Evolutionary conservation across 2,329 filamentous ascomycete genomes (phyloP).

Genomic region (Alternaria novae-zelandiae): DNA sequence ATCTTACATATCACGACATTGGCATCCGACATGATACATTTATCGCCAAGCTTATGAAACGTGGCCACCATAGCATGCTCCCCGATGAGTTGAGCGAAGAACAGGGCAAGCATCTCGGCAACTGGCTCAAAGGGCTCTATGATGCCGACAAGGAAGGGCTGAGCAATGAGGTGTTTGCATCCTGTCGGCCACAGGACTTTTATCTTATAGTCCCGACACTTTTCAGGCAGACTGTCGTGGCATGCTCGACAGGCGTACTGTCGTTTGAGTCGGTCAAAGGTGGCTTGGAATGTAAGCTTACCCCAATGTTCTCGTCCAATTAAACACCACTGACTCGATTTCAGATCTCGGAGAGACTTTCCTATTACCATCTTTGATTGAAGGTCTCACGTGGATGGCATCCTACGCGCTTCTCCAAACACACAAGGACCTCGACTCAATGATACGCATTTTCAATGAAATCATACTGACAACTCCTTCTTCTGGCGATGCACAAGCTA

Average conservation of each 20-base stretch:
- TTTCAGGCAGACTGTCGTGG: slow-evolving; percentile 76
- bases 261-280: slow-evolving; percentile 73
- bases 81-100: slow-evolving; percentile 70
- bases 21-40: slow-evolving; percentile 71
- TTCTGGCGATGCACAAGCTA: slow-evolving; percentile 72
- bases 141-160: slow-evolving; percentile 71
- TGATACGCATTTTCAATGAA: slow-evolving; percentile 74
- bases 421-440: slow-evolving; percentile 67
- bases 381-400: slow-evolving; percentile 74
- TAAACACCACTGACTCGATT: slow-evolving; percentile 1
- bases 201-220: slow-evolving; percentile 78
- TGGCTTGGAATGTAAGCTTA: slow-evolving; percentile 73
- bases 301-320: neutral
- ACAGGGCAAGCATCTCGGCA: slow-evolving; percentile 68
- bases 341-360: slow-evolving; percentile 79
- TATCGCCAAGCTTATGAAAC: slow-evolving; percentile 68
- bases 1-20: slow-evolving; percentile 68
- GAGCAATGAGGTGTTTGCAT: slow-evolving; percentile 80
- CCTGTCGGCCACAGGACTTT: slow-evolving; percentile 82
- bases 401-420: slow-evolving; percentile 72
- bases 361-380: slow-evolving; percentile 77
- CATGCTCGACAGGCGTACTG: slow-evolving; percentile 69
- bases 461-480: slow-evolving; percentile 74
- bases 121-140: slow-evolving; percentile 81
- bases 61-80: slow-evolving; percentile 63